Evolutionary conservation across 768 basidiomycete genomes (phyloP), one percentile per base, ranked within the genome.

Genomic region (Pleurotus eryngii): DNA sequence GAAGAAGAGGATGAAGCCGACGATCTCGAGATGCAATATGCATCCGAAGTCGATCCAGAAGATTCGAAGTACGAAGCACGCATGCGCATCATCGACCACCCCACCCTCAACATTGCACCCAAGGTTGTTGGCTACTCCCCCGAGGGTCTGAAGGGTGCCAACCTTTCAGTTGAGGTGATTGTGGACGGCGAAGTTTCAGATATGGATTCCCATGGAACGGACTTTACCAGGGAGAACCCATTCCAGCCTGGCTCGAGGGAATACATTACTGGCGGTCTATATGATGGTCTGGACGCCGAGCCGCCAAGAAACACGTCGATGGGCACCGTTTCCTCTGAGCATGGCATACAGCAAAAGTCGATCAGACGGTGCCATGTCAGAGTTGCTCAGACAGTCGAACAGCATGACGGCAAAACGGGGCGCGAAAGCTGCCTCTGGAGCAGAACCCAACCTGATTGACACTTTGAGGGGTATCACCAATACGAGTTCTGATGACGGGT

Each of bases 241-340:
- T 69, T 81, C 60, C 57, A 60, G 2, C 79, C 79, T n/a, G 84
- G 85, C 6, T 78, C 78, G 49, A 67, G 57, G 42, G 75, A 77
- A 42, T 86, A 85, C 66, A 74, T 57, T 30, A 39, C n/a, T n/a
- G 42, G 42, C 5, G 42, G 42, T n/a, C 20, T 17, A 7, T n/a
- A 17, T 45, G n/a, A n/a, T 17, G 42, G 42, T 45, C n/a, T 45
- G 14, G 30, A 35, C 11, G 30, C 30, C 30, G 30, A 35, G 30
- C 30, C 30, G 9, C 30, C 30, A 35, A 35, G 30, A 35, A 35
- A 35, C 24, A 18, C n/a, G 37, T 40, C 35, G 18, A 22, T n/a
- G 17, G 51, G 38, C 15, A 26, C 11, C 2, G 51, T 54, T 54
- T 42, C 51, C 51, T 14, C 42, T 54, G 20, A 54, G 51, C 39